Base-by-base conservation (phyloP, 2,329 filamentous ascomycete species). In the Colletotrichum costaricense region DNA sequence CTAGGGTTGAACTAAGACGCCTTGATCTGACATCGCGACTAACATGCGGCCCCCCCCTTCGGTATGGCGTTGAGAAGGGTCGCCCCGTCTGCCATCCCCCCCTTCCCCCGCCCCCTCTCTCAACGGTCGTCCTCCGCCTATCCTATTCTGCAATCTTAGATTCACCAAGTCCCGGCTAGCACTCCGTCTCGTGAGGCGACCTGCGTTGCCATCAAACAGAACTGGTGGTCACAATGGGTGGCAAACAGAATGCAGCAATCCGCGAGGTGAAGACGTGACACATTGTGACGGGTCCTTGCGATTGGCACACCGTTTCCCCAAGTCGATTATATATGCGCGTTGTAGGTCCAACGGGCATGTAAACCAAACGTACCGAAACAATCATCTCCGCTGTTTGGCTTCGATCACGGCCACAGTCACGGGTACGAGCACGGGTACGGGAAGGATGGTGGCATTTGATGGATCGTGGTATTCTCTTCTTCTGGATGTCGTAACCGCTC, bases 391-490 rank as follows among this genome's bases (percentile, higher is more conserved):
- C 12, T 26, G 16, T 33, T 52, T 30, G 16, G 42, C 12, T 24
- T 5, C 28, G 4, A 16, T 30, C 35, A 33, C 14, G 14, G 16
- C 5, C 38, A 42, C 16, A 19, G 16, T 19, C 38, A 8, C 38
- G 19, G n/a, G 1, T 22, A 26, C 26, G 26, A 26, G 26, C 26
- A 24, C 30, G 26, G n/a, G 7, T 33, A 49, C 26, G 22, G 26
- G 42, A 26, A 54, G 42, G 67, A 28, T 52, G 46, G 14, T 54
- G 52, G 69, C 58, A 33, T 73, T 33, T 52, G 33, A 69, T 65
- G 63, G 26, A 70, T 73, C 70, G 56, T 70, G 69, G 60, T 62
- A 35, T 60, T 69, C 42, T 70, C 55, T 62, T 52, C 55, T 68
- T 35, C 54, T 65, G 63, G 49, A 56, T 70, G 64, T 70, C 60